Evolutionary conservation across 345 rosid species (phyloP).

Genomic region (Salix arbutifolia): DNA sequence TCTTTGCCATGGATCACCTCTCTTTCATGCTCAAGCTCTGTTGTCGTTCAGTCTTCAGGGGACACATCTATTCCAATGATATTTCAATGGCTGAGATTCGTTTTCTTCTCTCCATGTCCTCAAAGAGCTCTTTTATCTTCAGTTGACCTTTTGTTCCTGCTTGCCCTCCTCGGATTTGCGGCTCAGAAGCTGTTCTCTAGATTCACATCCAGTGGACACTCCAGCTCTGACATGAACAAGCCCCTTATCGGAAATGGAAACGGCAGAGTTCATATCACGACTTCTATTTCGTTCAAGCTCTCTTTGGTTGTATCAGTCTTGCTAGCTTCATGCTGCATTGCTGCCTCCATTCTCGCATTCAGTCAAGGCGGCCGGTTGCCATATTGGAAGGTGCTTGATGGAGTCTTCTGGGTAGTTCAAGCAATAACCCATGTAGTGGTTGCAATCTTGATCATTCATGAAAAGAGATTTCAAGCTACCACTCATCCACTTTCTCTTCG

Average conservation of each 20-base stretch:
- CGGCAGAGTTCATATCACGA: constrained; percentile 31
- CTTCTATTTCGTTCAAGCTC: constrained; percentile 51
- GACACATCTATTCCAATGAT: constrained; percentile 37
- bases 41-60: constrained; percentile 25
- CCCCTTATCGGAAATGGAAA: constrained; percentile 44
- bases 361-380: constrained; percentile 23
- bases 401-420: constrained; percentile 65
- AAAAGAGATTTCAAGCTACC: constrained; percentile 57
- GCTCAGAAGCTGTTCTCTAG: constrained; percentile 45
- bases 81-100: constrained; percentile 68
- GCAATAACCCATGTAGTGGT: constrained; percentile 63
- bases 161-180: constrained; percentile 44
- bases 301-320: constrained; percentile 39
- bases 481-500: constrained; percentile 63
- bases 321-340: constrained; percentile 43
- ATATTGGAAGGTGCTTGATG: constrained; percentile 38
- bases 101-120: constrained; percentile 74
- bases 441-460: constrained; percentile 59
- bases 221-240: constrained; percentile 41
- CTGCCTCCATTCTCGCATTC: constrained; percentile 49
- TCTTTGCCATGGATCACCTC: constrained; percentile 52
- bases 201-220: constrained; percentile 22
- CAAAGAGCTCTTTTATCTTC: constrained; percentile 63
- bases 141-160: constrained; percentile 48
- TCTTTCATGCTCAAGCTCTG: constrained; percentile 58